phyloP scores from a whole-genome alignment of 2,329 filamentous ascomycete species.

The Hymenoscyphus salicellus region DNA sequence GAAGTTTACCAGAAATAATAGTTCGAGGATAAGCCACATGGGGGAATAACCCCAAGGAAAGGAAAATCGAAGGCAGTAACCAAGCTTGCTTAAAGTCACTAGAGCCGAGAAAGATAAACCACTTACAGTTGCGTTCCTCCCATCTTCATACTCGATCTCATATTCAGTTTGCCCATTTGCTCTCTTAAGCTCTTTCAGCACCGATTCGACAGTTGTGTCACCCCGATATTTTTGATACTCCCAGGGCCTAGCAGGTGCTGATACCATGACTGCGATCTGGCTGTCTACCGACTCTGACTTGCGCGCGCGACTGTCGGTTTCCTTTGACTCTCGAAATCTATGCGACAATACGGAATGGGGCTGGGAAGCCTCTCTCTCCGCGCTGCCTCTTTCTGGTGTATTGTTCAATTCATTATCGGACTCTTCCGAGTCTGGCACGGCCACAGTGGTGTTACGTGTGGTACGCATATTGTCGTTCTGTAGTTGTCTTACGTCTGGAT shows the following conservation, averaged over 20 bases:
- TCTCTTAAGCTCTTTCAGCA: slow-evolving; percentile 28
- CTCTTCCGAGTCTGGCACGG: slow-evolving; percentile 22
- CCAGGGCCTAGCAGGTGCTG: slow-evolving; percentile 28
- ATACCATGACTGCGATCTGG: slow-evolving; percentile 28
- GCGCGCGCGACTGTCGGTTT: background rate
- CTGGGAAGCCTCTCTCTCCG: slow-evolving; percentile 15
- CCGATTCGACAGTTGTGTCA: slow-evolving; percentile 32
- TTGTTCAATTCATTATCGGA: slow-evolving; percentile 18
- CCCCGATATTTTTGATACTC: slow-evolving; percentile 32
- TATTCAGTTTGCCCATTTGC: slow-evolving; percentile 27
- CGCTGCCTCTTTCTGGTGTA: slow-evolving; percentile 14
- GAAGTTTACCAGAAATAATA: background rate
- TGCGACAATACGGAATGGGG: slow-evolving; percentile 27
- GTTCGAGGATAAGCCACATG: background rate
- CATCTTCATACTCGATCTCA: slow-evolving; percentile 35
- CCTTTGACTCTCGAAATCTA: slow-evolving; percentile 24
- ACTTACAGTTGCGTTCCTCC: slow-evolving; percentile 35
- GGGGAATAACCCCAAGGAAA: background rate
- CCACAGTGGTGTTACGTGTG: slow-evolving; percentile 8
- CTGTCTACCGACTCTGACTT: slow-evolving; percentile 13
- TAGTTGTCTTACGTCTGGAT: background rate
- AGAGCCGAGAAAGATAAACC: background rate
- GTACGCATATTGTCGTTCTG: slow-evolving; percentile 14
- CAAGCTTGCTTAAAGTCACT: background rate
- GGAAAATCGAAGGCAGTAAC: background rate